These are phyloP conservation scores for Cercospora beticola DNA, from an alignment of 2,329 filamentous ascomycete species.

Conservation along the genomic window DNA sequence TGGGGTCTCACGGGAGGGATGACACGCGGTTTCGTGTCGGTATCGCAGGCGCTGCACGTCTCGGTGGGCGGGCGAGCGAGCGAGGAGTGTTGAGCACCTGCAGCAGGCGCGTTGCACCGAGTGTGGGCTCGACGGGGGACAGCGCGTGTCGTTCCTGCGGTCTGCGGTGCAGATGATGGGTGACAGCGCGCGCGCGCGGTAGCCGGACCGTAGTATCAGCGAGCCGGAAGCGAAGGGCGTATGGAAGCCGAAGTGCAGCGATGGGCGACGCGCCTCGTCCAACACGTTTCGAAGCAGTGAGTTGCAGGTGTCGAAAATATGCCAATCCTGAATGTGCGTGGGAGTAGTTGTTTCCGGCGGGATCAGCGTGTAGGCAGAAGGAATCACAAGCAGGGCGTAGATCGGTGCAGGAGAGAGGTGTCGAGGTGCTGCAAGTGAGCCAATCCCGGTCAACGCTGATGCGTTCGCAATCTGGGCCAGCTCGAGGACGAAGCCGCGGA, in stretches of 20 bases:
- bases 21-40: neutral
- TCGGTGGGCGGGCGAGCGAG: neutral
- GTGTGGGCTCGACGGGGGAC: neutral
- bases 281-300: neutral
- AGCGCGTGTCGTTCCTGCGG: slow-evolving; percentile 1
- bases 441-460: slow-evolving; percentile 3
- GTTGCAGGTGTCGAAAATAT: neutral
- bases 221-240: neutral
- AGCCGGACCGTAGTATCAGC: neutral
- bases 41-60: neutral
- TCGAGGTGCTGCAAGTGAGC: neutral
- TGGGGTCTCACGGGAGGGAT: neutral
- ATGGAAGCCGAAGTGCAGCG: neutral
- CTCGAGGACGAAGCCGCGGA: neutral
- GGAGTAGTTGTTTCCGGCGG: neutral
- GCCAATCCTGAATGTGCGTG: neutral
- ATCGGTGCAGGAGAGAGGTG: neutral
- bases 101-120: neutral
- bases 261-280: neutral
- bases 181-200: neutral
- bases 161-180: neutral
- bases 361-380: neutral
- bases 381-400: slow-evolving; percentile 1
- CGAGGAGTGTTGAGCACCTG: neutral
- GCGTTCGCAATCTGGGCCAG: neutral